phyloP scores from a whole-genome alignment of 257 asterid genomes.

The Handroanthus guayacan region DNA sequence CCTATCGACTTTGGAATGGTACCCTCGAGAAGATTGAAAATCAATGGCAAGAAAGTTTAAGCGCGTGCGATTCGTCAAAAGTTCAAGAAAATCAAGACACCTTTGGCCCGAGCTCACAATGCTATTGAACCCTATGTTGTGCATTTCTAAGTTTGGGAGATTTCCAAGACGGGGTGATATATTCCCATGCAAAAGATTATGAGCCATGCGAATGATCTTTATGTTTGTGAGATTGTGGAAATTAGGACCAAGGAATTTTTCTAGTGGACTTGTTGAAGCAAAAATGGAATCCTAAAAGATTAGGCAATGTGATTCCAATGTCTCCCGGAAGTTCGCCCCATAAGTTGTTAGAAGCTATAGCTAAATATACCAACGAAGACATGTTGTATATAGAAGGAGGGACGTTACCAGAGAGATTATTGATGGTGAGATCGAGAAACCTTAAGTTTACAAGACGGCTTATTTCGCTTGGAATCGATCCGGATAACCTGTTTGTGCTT shows the following conservation, averaged over 20 bases:
- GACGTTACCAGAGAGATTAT: slow-evolving; percentile 54
- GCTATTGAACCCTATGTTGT: slow-evolving; percentile 55
- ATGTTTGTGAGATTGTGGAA: slow-evolving; percentile 70
- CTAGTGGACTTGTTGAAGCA: slow-evolving; percentile 67
- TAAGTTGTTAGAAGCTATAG: slow-evolving; percentile 43
- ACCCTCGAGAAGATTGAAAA: slow-evolving; percentile 54
- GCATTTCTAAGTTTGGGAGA: slow-evolving; percentile 54
- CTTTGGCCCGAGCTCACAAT: slow-evolving; percentile 46
- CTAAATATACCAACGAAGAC: slow-evolving; percentile 46
- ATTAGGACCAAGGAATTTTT: slow-evolving; percentile 59
- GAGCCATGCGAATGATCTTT: slow-evolving; percentile 51
- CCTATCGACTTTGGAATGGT: slow-evolving; percentile 63
- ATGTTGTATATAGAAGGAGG: slow-evolving; percentile 54
- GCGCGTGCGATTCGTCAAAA: slow-evolving; percentile 51
- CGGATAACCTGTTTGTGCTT: slow-evolving; percentile 47
- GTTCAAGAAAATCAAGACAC: slow-evolving; percentile 51
- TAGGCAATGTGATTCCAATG: slow-evolving; percentile 57
- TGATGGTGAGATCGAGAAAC: slow-evolving; percentile 59
- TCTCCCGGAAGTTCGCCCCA: slow-evolving; percentile 55
- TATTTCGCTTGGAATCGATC: slow-evolving; percentile 47
- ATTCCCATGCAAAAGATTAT: slow-evolving; percentile 58
- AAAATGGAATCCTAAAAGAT: slow-evolving; percentile 52
- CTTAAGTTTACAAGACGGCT: slow-evolving; percentile 44
- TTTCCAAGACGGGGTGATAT: slow-evolving; percentile 70
- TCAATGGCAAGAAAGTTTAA: slow-evolving; percentile 56